Base-by-base conservation (phyloP, 805 yeast genomes). In the Sugiyamaella lignohabitans region DNA sequence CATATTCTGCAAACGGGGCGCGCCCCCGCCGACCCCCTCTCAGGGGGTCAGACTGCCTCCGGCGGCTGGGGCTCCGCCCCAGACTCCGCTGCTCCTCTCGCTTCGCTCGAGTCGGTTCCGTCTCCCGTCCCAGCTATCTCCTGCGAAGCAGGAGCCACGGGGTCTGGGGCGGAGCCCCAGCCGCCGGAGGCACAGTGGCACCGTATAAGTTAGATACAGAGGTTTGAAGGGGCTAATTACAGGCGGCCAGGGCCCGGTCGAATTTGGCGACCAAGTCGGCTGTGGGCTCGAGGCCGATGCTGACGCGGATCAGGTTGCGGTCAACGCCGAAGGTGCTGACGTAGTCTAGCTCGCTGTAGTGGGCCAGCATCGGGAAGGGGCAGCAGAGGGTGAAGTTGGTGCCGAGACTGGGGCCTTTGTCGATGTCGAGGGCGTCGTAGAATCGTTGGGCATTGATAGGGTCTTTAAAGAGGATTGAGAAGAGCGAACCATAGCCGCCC, bases 401-500 rank as follows among this genome's bases (percentile, higher is more conserved):
- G 10, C 96, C 96, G 54, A 88, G 72, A 14, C 93, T 82, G 2
- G 96, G 96, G 2, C 96, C 96, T 66, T 89, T 89, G 51, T 87
- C 84, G 51, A 84, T 65, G 41, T 73, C 69, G 32, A 80, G 74
- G 4, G 77, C 71, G 64, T 89, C 79, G 68, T 84, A 89, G 63
- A 88, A 89, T n/a, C 68, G 68, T 34, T 73, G 72, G 0, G 95
- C 95, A 53, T 76, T 79, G 17, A 70, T 68, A 6, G 81, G 77
- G 3, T 78, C 72, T 43, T 77, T 65, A 66, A 89, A 86, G 8
- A 83, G 74, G 39, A 89, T 66, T 2, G 95, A 84, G 23, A 89
- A 71, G 46, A 88, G 70, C 0, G 95, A 94, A 38, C 96, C 97
- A 59, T 88, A 89, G 0, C 96, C 96, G 23, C 95, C 95, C 18